Base-by-base conservation (phyloP, 306 rosid species). In the Gleditsia sinensis region DNA sequence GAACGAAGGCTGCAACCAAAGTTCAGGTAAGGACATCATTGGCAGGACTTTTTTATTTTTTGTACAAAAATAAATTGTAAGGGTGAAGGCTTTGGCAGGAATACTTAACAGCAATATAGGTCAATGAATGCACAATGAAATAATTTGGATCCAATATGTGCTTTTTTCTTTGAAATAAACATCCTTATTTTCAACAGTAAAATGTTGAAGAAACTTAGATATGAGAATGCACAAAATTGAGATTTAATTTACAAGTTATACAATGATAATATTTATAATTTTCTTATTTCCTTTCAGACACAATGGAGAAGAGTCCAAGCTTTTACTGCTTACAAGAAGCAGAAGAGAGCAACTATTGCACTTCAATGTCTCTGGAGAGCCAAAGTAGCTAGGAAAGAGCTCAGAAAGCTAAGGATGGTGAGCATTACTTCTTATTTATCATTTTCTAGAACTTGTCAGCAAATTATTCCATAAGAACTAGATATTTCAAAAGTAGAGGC, bases 321-420 rank as follows among this genome's bases (percentile, higher is more conserved):
- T 71, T 75, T 86, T 69, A 75, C 71, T 67, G 64, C 75, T 72
- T 92, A 89, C 81, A 92, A 88, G 79, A 77, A 86, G 27, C 89
- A 84, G 67, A 85, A 86, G 87, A 83, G 16, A 70, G 85, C 94
- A 67, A 85, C 92, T 72, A 63, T 92, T 45, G 17, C 78, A 34
- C 89, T 90, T 72, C 97, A 92, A 80, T 89, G 97, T 74, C 83
- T 90, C 60, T 92, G 97, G 97, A 88, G 97, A 80, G 83, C 89
- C 34, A 88, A 30, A 82, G 82, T 90, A 1, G 96, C 97, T 9
- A 86, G 96, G 79, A 92, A 79, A 77, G 98, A 86, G 86, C 98
- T 92, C 75, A 83, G 84, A 77, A 88, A 81, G 78, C 91, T 92
- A 39, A 82, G 58, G 54, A 92, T 92, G 87, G 97, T 87, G 62